Base-by-base conservation (phyloP, 2,329 filamentous ascomycete genomes). In the Ceratocystis smalleyi region DNA sequence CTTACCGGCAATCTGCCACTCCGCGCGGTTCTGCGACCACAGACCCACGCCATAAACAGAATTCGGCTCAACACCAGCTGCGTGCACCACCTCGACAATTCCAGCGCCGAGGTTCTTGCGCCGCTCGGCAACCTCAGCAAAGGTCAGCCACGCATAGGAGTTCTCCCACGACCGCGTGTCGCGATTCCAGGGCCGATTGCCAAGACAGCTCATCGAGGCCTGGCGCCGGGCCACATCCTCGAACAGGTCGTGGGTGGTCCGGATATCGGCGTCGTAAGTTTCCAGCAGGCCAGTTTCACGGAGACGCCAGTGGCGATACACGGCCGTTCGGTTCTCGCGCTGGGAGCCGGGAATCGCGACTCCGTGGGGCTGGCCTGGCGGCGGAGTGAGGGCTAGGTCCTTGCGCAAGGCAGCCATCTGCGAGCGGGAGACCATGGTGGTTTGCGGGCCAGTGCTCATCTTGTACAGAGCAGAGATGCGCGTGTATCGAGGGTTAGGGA, bases 71-170 rank as follows among this genome's bases (percentile, higher is more conserved):
- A 92, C 79, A 62, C 89, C 88, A 67, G 83, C 78, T 70, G 83
- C 80, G 72, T 86, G 81, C 74, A 95, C 89, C 69, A 97, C 76
- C 74, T 94, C 87, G 47, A 91, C 85, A 59, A 97, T 75, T 66
- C 92, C 94, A 47, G 86, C 87, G 68, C 94, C 94, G 69, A 96
- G 82, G 73, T 94, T 89, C 72, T 86, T 87, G 71, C 89, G 84
- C 72, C 91, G 83, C 76, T 83, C 81, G 67, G 87, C 85, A n/a
- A 92, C 81, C 67, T 94, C 84, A 70, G 79, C 80, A 71, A 95
- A 97, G 66, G 86, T 88, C 70, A 91, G 76, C 91, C 91, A 97
- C 66, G 85, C 80, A 72, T 88, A 99, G 68, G 83, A 83, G 66
- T 86, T 84, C 68, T 82, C 80, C 75, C 83, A 96, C 1, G 81